Evolutionary conservation across 2,329 filamentous ascomycete genomes (phyloP), one percentile per base, ranked within the genome.

Genomic region (Aspergillus costaricaensis): DNA sequence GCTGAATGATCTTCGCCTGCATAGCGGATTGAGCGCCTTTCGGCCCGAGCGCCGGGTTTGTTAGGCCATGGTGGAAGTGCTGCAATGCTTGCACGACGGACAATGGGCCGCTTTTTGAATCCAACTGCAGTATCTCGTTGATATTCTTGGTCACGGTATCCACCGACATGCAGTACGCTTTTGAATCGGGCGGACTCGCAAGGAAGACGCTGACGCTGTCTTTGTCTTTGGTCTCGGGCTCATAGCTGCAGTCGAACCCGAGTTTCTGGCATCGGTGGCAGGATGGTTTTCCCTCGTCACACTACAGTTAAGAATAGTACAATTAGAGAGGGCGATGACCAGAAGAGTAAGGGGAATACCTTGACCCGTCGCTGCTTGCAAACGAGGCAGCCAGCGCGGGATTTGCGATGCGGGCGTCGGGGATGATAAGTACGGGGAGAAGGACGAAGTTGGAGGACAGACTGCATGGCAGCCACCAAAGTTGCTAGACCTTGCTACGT

Each of bases 321-420:
- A 8, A 25, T 23, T 12, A 41, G 25, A 36, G 5, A 48, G 6
- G 9, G 15, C 1, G 25, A 1, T 14, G 5, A 27, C 5, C 5
- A 19, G 6, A 7, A 7, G 12, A 30, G 32, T 17, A 14, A 36
- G 12, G 41, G 2, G 3, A 25, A 30, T 71, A 76, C 73, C 68
- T 77, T 77, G 38, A 77, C 69, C 62, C 70, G 65, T 23, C 74
- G 69, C 23, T 68, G 67, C 64, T 76, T 77, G 61, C 74, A 77
- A 44, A 68, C 70, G 36, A 60, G 59, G 57, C 74, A 76, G 7
- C 75, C 74, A 23, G 61, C 65, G 15, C 73, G 69, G 41, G 74
- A 76, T 62, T 76, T 76, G 36, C 68, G 72, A 65, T 77, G 74
- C 2, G 72, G 38, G 41, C 67, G 68, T 21, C 74, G 71, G 41